Evolutionary conservation across 257 asterid genomes (phyloP).

Genomic region (Salvia miltiorrhiza): DNA sequence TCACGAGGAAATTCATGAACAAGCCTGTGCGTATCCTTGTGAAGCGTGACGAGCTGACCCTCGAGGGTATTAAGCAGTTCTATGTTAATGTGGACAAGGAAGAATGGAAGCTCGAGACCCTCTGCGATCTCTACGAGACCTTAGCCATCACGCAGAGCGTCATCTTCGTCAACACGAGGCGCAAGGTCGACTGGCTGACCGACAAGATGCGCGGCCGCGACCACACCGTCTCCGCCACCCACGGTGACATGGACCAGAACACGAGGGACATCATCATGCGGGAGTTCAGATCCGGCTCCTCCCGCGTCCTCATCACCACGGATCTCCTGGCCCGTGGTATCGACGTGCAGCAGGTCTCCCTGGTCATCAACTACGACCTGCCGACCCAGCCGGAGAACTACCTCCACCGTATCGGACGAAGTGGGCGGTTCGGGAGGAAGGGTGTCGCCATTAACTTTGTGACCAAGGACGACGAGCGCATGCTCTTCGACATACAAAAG

Average conservation of each 20-base stretch:
- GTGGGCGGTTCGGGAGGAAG: conserved; percentile 66
- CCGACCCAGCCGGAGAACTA: conserved; percentile 70
- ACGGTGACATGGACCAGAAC: conserved; percentile 66
- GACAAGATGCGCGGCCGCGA: conserved; percentile 56
- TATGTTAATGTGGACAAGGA: conserved; percentile 47
- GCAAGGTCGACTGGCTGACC: conserved; percentile 65
- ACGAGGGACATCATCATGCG: conserved; percentile 60
- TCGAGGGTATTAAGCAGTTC: conserved; percentile 54
- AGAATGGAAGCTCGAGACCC: conserved; percentile 54
- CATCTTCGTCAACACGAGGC: conserved; percentile 59
- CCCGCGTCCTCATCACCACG: conserved; percentile 59
- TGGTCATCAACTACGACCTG: conserved; percentile 50
- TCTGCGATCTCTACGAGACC: conserved; percentile 49
- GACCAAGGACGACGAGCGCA: conserved; percentile 51
- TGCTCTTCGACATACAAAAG: conserved; percentile 53
- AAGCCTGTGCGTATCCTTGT: conserved; percentile 60
- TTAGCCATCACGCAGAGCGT: conserved; percentile 61
- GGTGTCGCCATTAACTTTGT: conserved; percentile 66
- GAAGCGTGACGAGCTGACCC: conserved; percentile 57
- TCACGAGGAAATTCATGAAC: conserved; percentile 59
- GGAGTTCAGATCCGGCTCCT: conserved; percentile 58
- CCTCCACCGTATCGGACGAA: conserved; percentile 60
- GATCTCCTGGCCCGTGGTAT: conserved; percentile 66
- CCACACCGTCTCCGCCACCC: conserved; percentile 53
- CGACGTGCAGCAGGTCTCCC: conserved; percentile 61